Base-by-base conservation (phyloP, 345 rosid genomes). In the Rhizophora mangle region DNA sequence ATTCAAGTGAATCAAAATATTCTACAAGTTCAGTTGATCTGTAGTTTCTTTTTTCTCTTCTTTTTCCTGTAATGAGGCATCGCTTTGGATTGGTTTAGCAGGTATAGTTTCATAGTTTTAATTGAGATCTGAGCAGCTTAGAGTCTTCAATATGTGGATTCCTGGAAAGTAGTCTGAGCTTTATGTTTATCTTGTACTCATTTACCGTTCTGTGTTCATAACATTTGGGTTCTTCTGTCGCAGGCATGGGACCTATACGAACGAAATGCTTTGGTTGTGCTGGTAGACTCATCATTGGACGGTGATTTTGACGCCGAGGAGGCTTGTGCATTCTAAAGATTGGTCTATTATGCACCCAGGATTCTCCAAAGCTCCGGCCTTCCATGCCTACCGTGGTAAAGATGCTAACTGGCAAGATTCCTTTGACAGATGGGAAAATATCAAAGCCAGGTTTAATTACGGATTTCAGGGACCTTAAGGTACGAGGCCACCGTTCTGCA, bases 231-330 rank as follows among this genome's bases (percentile, higher is more conserved):
- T 43, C 49, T 43, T 5, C 49, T 43, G 3, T 43, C 3, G 49
- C 89, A 94, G 98, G 85, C 96, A 59, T 94, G 99, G 99, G 83
- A 76, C 4, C 88, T 88, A 24, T 84, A 81, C 39, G 99, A 95
- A 80, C 81, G 77, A 54, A 85, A 69, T 55, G 92, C 90, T 80
- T 85, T 92, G 24, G 85, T 92, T 46, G 79, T 21, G 30, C 81
- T 95, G 60, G 89, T 95, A 37, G 93, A 90, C 65, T 1, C 76
- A 59, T 51, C 78, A 3, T 53, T 90, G 68, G 68, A 83, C 0
- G 93, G 93, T 52, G 80, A 80, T 47, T 90, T 85, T 55, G 93
- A 90, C 60, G 85, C 81, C 8, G 96, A 90, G 79, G 90, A 84
- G 80, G 92, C 96, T 66, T 86, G 90, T 66, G 65, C 69, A 62